These are phyloP conservation scores for Telfairia occidentalis DNA, from an alignment of 331 rosid genomes.

Conservation along the genomic window DNA sequence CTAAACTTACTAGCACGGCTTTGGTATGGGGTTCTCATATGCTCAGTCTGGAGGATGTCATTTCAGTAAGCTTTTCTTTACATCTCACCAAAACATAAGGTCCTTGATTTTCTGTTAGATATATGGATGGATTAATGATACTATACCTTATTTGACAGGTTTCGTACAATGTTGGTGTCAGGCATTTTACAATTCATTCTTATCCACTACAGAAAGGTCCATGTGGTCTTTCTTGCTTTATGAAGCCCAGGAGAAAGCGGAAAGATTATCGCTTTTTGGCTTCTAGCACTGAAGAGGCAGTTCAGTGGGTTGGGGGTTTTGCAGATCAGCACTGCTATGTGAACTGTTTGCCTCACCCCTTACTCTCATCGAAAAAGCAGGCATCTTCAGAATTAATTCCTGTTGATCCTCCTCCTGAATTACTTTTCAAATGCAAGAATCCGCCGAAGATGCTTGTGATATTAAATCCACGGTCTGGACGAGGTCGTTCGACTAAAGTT, in stretches of 20 bases:
- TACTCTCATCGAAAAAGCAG: conserved; percentile 87
- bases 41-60: conserved; percentile 65
- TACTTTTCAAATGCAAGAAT: conserved; percentile 86
- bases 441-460: conserved; percentile 96
- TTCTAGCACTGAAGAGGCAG: conserved; percentile 72
- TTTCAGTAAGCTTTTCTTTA: conserved; percentile 63
- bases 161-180: conserved; percentile 82
- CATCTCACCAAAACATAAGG: conserved; percentile 11
- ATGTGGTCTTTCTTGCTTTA: conserved; percentile 65
- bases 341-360: conserved; percentile 93
- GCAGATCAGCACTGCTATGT: conserved; percentile 93
- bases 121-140: conserved; percentile 19
- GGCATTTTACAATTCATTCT: conserved; percentile 86
- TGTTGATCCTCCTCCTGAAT: conserved; percentile 84
- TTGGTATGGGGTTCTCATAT: conserved; percentile 72
- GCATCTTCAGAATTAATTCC: conserved; percentile 82
- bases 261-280: conserved; percentile 82
- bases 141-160: conserved; percentile 49
- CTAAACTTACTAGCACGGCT: conserved; percentile 82
- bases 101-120: conserved; percentile 1
- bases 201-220: conserved; percentile 71
- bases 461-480: conserved; percentile 91
- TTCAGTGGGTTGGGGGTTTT: conserved; percentile 95
- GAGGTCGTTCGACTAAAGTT: conserved; percentile 95
- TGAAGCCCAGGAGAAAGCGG: conserved; percentile 52